Evolutionary conservation across 129 eudicot genomes (phyloP).

Genomic region (Cynara cardunculus): DNA sequence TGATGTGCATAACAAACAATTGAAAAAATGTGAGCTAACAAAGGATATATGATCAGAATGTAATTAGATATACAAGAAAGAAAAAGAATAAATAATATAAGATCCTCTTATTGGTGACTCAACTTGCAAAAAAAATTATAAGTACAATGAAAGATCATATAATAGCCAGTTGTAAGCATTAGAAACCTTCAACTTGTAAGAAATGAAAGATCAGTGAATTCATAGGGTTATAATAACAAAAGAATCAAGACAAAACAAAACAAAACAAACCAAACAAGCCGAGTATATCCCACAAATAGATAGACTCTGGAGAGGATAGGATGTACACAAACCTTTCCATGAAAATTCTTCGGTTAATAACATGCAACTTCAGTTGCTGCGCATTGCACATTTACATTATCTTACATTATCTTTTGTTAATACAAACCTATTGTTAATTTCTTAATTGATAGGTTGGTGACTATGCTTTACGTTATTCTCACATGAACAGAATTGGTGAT

Average conservation of each 20-base stretch:
- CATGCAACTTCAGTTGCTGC: too few species aligned
- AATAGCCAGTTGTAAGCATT: background rate
- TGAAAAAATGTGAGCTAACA: background rate
- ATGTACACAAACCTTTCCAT: background rate
- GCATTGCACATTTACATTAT: background rate
- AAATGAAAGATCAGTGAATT: background rate
- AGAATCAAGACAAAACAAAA: background rate
- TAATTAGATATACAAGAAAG: background rate
- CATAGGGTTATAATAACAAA: background rate
- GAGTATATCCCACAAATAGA: background rate
- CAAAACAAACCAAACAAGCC: background rate
- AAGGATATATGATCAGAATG: background rate
- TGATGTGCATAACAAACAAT: background rate
- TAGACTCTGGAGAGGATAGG: background rate
- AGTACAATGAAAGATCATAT: background rate
- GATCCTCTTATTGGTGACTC: background rate
- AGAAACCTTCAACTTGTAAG: background rate
- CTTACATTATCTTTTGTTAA: background rate
- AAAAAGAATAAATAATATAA: background rate
- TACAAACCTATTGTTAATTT: too few species aligned
- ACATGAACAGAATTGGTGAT: background rate
- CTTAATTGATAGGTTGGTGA: background rate
- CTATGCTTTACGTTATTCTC: background rate
- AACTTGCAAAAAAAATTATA: background rate
- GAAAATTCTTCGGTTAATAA: background rate